A percentile compares a stretch with the other conserved stretches of the same genome.
These are phyloP conservation scores for Trypanosomatidae sp. DNA, from an alignment of 208 protist genomes.

Conservation along the genomic window DNA sequence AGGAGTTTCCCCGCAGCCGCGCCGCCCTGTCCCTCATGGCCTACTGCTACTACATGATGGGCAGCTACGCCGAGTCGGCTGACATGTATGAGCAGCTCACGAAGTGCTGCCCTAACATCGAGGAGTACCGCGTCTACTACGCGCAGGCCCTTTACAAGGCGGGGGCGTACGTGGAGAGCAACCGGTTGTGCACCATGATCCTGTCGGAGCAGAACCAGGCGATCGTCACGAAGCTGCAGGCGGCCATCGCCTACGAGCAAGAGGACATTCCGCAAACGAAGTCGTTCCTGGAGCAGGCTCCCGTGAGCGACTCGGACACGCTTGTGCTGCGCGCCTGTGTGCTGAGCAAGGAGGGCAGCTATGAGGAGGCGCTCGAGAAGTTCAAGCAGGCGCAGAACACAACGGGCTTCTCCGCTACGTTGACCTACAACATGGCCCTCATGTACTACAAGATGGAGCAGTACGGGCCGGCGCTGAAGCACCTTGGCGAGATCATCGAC, in stretches of 20 bases:
- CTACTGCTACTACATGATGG: conserved; percentile 96
- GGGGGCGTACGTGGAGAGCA: conserved; percentile 90
- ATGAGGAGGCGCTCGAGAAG: conserved; percentile 91
- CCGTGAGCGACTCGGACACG: conserved; percentile 85
- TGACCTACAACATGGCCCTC: conserved; percentile 97
- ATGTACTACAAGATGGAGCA: conserved; percentile 96
- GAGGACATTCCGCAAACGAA: conserved; percentile 92
- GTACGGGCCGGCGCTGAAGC: conserved; percentile 92
- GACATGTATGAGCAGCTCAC: conserved; percentile 91
- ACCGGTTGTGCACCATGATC: conserved; percentile 80
- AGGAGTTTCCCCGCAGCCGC: conserved; percentile 94
- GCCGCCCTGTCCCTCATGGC: conserved; percentile 96
- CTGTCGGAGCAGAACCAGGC: conserved; percentile 80
- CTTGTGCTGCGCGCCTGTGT: conserved; percentile 91
- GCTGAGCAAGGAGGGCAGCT: conserved; percentile 91
- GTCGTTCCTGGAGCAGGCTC: conserved; percentile 84
- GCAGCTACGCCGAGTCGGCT: conserved; percentile 90
- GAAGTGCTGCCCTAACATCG: conserved; percentile 91
- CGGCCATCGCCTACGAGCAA: conserved; percentile 92
- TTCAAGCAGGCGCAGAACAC: conserved; percentile 93
- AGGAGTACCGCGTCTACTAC: conserved; percentile 96
- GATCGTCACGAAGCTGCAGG: conserved; percentile 89
- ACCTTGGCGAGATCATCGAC: conserved; percentile 96
- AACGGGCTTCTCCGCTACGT: conserved; percentile 87
- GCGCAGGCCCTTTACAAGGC: conserved; percentile 96